Conservation (phyloP, 164 flowering plant genomes). For the Dillenia suffruticosa region DNA sequence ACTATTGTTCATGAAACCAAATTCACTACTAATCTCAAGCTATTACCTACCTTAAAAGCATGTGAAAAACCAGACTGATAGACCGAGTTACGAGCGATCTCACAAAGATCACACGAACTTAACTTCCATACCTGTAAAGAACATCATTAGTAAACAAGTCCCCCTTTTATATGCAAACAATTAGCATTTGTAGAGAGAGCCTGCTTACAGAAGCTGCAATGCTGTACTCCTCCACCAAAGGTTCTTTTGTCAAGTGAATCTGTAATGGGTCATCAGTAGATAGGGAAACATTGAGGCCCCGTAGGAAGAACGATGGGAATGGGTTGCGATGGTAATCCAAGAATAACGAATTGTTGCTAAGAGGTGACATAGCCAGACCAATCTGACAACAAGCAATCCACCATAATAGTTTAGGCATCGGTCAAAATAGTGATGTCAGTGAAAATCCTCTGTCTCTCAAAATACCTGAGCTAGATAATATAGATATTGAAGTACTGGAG, state of each 20-base stretch:
- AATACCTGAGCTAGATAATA: constrained; percentile 91
- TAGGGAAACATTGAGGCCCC: constrained; percentile 96
- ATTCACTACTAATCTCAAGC: neutral
- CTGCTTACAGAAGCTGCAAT: constrained; percentile 92
- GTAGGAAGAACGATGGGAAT: constrained; percentile 71
- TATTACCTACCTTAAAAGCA: constrained; percentile 64
- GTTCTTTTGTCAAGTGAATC: constrained; percentile 95
- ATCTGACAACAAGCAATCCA: constrained; percentile 44
- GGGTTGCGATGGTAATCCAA: constrained; percentile 92
- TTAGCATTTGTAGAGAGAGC: constrained; percentile 6
- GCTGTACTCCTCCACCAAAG: constrained; percentile 96
- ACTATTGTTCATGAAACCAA: no score
- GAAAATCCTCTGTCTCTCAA: neutral
- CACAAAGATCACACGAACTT: constrained; percentile 92
- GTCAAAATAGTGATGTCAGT: neutral
- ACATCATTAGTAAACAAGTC: neutral
- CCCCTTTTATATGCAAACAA: neutral
- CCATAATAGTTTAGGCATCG: constrained; percentile 3
- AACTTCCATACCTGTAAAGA: constrained; percentile 84
- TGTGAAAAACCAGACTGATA: constrained; percentile 95
- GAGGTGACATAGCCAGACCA: constrained; percentile 97
- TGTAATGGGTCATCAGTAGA: constrained; percentile 98
- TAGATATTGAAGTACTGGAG: constrained; percentile 94
- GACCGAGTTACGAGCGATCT: constrained; percentile 95
- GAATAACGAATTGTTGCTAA: constrained; percentile 94